A percentile compares a stretch with the other conserved stretches of the same genome.
These are phyloP conservation scores for Yamadazyma nakazawae DNA, from an alignment of 805 yeast genomes.

Conservation along the genomic window DNA sequence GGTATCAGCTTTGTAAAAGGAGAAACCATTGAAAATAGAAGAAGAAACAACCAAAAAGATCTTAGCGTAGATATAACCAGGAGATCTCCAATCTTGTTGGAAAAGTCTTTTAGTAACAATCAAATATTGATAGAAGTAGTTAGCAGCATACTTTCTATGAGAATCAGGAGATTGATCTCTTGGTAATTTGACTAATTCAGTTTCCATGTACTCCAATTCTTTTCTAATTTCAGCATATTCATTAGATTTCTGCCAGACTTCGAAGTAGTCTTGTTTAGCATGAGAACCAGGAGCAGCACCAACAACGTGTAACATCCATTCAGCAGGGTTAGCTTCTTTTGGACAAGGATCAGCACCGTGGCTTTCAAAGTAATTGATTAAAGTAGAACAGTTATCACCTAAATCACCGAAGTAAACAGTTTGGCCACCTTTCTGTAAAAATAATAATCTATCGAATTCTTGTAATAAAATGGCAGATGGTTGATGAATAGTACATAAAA, in stretches of 20 bases:
- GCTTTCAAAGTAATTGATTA: constrained; percentile 65
- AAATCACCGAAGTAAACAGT: constrained; percentile 83
- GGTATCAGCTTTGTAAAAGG: constrained; percentile 59
- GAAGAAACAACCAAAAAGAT: constrained; percentile 50
- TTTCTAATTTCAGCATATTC: constrained; percentile 52
- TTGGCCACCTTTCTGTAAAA: constrained; percentile 34
- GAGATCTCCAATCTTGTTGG: constrained; percentile 52
- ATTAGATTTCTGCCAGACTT: constrained; percentile 70
- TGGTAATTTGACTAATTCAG: constrained; percentile 50
- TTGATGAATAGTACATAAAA: constrained; percentile 56
- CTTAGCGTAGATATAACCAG: constrained; percentile 60
- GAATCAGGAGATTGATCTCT: constrained; percentile 24
- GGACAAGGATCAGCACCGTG: constrained; percentile 57
- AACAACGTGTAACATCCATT: constrained; percentile 86
- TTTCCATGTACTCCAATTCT: constrained; percentile 47
- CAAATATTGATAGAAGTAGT: constrained; percentile 31
- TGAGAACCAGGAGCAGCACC: constrained; percentile 82
- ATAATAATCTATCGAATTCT: constrained; percentile 27
- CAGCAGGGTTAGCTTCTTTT: constrained; percentile 43
- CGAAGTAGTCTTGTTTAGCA: constrained; percentile 66
- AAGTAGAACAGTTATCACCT: constrained; percentile 57
- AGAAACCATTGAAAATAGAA: constrained; percentile 69
- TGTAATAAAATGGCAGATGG: constrained; percentile 49
- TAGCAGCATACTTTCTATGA: constrained; percentile 28
- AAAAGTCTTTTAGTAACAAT: constrained; percentile 24